Base-by-base conservation (phyloP, 768 basidiomycete genomes). In the Leccinum longicurvipes region DNA sequence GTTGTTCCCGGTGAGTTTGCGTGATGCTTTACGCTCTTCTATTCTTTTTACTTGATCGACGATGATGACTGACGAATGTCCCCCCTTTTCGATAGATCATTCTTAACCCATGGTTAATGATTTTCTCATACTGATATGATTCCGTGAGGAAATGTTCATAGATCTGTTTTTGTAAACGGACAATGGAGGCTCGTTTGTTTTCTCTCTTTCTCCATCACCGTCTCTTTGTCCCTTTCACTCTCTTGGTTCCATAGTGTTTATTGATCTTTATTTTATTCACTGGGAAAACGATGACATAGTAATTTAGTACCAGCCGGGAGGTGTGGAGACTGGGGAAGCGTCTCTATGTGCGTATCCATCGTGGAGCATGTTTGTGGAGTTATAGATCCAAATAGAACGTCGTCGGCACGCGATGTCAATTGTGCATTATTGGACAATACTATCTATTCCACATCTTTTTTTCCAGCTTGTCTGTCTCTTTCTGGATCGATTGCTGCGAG, bases 81-180 rank as follows among this genome's bases (percentile, higher is more conserved):
- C 19, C 39, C 39, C 12, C 29, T 29, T 28, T 34, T 14, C 14
- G 46, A 45, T 15, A 88, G 79, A 87, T 95, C 53, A 84, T 92
- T 19, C 80, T 94, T 41, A 94, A 94, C 62, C 93, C 91, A 1
- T 91, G 87, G 87, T 73, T 93, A 52, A 90, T 91, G 87, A 88
- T 91, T 45, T 93, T 92, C 72, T 86, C 84, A 0, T 82, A 81
- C 23, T 69, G 54, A 72, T 55, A 7, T 9, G 21, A 36, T 19
- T 41, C 19, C n/a, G 9, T 10, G 39, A 19, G 39, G 39, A 36
- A n/a, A 17, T 19, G n/a, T 41, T 41, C 39, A 11, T 41, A 19
- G n/a, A n/a, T 10, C 36, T 19, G 10, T 41, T 41, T 41, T 31
- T 19, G n/a, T 11, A 11, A 19, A 41, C 19, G 6, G 19, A 19